phyloP scores from a whole-genome alignment of 805 yeast species.

The Candida germanica region DNA sequence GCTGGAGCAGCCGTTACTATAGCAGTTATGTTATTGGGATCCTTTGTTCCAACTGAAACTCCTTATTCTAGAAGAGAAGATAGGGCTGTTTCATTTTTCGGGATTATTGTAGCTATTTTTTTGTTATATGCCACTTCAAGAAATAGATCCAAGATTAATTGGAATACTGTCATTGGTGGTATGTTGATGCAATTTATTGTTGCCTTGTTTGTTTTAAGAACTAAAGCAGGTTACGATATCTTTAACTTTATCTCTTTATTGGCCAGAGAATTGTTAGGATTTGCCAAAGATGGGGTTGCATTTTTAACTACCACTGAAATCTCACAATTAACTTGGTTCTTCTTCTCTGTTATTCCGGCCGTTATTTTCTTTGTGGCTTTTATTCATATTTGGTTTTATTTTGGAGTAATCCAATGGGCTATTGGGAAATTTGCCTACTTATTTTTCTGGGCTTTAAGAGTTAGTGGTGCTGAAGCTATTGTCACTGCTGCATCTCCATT shows the following conservation, averaged over 20 bases:
- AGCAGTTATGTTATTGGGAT: slow-evolving; percentile 50
- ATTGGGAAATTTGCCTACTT: slow-evolving; percentile 54
- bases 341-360: slow-evolving; percentile 60
- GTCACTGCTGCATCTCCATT: slow-evolving; percentile 68
- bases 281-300: slow-evolving; percentile 60
- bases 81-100: slow-evolving; percentile 57
- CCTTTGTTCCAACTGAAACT: slow-evolving; percentile 50
- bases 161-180: slow-evolving; percentile 62
- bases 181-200: slow-evolving; percentile 57
- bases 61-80: slow-evolving; percentile 46
- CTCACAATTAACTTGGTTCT: slow-evolving; percentile 44
- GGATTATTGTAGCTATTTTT: slow-evolving; percentile 45
- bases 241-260: slow-evolving; percentile 58
- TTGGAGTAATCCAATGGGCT: slow-evolving; percentile 59
- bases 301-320: slow-evolving; percentile 46
- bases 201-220: slow-evolving; percentile 60
- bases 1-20: slow-evolving; percentile 45
- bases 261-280: slow-evolving; percentile 55
- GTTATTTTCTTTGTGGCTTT: slow-evolving; percentile 63
- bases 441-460: slow-evolving; percentile 57
- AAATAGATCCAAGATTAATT: slow-evolving; percentile 43
- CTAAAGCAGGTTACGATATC: slow-evolving; percentile 57
- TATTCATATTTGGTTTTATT: slow-evolving; percentile 57
- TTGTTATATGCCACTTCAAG: slow-evolving; percentile 46
- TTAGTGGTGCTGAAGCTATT: slow-evolving; percentile 63